Evolutionary conservation across 495 filamentous ascomycete species (phyloP).

Genomic region (Xylaria grammica): DNA sequence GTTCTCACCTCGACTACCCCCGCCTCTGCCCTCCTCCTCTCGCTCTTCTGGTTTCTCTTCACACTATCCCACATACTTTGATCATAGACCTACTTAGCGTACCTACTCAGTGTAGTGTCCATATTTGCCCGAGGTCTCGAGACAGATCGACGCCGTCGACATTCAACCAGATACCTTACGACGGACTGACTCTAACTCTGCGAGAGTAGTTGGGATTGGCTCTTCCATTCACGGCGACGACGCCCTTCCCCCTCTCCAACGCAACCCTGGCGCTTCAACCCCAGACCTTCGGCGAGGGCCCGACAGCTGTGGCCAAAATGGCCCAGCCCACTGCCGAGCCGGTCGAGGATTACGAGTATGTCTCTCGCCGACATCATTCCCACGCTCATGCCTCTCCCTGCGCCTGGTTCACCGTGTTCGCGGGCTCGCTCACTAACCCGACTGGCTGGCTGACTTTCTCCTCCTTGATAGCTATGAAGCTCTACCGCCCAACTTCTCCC

Average conservation of each 20-base stretch:
- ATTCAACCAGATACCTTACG: too few relatives aligned
- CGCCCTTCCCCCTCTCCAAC: conserved; percentile 24
- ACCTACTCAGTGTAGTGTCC: too few relatives aligned
- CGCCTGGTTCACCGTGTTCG: not conserved
- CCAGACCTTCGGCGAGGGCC: conserved; percentile 54
- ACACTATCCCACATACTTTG: too few relatives aligned
- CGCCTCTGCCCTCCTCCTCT: too few relatives aligned
- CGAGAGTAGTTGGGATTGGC: not conserved
- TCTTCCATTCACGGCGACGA: conserved; percentile 12
- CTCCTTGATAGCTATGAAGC: conserved; percentile 56
- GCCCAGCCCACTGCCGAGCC: conserved; percentile 62
- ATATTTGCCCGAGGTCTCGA: not conserved
- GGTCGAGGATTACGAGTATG: conserved; percentile 64
- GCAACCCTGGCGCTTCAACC: conserved; percentile 63
- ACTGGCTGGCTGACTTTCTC: conserved; percentile 27
- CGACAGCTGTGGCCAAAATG: conserved; percentile 63
- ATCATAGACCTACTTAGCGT: too few relatives aligned
- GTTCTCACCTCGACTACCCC: not conserved
- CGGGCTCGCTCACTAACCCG: not conserved
- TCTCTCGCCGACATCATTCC: conserved; percentile 22
- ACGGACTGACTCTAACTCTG: conserved; percentile 6
- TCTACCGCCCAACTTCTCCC: conserved; percentile 64
- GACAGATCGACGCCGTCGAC: not conserved
- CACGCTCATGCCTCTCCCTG: not conserved
- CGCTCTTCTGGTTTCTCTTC: too few relatives aligned